Conservation (phyloP, 1,284 basidiomycete genomes). For the Papiliotrema laurentii region DNA sequence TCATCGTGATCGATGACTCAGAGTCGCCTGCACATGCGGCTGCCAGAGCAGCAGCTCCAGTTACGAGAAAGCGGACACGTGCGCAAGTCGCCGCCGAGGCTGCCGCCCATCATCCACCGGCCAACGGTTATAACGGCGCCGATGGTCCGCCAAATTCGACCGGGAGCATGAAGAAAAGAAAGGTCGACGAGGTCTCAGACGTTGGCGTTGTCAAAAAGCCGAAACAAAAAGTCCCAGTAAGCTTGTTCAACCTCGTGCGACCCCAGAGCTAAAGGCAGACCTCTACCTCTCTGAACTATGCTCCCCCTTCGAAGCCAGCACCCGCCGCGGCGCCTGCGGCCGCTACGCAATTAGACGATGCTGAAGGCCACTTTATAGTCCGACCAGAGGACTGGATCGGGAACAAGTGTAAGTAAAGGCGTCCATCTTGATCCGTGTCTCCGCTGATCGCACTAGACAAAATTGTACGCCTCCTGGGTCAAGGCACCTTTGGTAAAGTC, state of each 20-base stretch:
- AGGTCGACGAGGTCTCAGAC: slow-evolving; percentile 32
- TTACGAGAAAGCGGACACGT: slow-evolving; percentile 41
- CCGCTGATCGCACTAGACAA: slow-evolving; percentile 58
- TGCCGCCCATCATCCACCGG: slow-evolving; percentile 8
- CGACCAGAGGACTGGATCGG: slow-evolving; percentile 81
- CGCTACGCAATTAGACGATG: slow-evolving; percentile 73
- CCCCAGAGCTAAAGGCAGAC: not conserved
- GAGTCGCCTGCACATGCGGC: slow-evolving; percentile 15
- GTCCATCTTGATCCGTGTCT: slow-evolving; percentile 7
- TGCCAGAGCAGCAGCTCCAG: too few relatives aligned
- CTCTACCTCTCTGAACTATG: too few relatives aligned
- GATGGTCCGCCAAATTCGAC: slow-evolving; percentile 4
- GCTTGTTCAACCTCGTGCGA: too few relatives aligned
- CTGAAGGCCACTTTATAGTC: slow-evolving; percentile 92
- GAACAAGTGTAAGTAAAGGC: slow-evolving; percentile 61
- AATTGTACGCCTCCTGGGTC: slow-evolving; percentile 83
- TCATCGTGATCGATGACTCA: slow-evolving; percentile 44
- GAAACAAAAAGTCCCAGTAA: slow-evolving; percentile 28
- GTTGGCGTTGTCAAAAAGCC: slow-evolving; percentile 22
- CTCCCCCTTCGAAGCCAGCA: not conserved
- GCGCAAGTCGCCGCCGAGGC: slow-evolving; percentile 36
- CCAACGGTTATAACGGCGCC: slow-evolving; percentile 3
- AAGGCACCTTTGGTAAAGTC: slow-evolving; percentile 99
- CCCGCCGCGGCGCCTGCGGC: slow-evolving; percentile 6
- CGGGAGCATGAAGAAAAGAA: slow-evolving; percentile 28